phyloP scores from a whole-genome alignment of 2,329 filamentous ascomycete genomes.

The Colletotrichum sp. region DNA sequence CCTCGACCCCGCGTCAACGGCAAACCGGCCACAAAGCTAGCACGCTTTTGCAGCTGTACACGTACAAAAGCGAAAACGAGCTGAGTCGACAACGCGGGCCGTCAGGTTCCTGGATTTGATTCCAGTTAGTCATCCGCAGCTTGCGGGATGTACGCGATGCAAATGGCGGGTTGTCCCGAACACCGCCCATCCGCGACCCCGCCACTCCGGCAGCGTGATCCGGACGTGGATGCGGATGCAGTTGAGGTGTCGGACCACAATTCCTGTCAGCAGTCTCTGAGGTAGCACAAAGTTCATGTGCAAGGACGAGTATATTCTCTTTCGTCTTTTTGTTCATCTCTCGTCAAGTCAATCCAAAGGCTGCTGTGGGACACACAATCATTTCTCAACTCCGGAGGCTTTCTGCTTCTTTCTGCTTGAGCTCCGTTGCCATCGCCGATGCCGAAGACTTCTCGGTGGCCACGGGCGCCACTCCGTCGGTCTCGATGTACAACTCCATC shows the following conservation, averaged over 20 bases:
- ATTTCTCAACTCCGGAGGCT: neutral
- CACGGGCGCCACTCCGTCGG: constrained; percentile 17
- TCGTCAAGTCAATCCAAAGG: neutral
- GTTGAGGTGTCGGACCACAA: neutral
- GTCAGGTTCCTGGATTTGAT: neutral
- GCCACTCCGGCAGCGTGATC: neutral
- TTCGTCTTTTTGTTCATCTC: neutral
- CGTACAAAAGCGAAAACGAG: neutral
- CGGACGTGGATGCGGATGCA: neutral
- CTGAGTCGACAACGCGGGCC: neutral
- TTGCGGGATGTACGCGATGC: neutral
- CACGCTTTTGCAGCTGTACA: neutral
- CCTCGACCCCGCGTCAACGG: neutral
- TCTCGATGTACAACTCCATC: constrained; percentile 47
- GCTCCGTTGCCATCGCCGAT: neutral
- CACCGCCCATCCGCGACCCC: neutral
- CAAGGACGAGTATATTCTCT: neutral
- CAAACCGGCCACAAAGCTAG: neutral
- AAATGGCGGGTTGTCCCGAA: neutral
- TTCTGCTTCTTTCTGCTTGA: neutral
- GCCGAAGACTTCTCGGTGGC: constrained; percentile 4
- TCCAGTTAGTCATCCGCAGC: neutral
- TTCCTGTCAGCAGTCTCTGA: neutral
- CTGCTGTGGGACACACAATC: neutral
- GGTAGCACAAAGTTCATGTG: neutral